Conservation (phyloP, 371 early-diverging fungal genomes). For the Lichtheimia corymbifera region DNA sequence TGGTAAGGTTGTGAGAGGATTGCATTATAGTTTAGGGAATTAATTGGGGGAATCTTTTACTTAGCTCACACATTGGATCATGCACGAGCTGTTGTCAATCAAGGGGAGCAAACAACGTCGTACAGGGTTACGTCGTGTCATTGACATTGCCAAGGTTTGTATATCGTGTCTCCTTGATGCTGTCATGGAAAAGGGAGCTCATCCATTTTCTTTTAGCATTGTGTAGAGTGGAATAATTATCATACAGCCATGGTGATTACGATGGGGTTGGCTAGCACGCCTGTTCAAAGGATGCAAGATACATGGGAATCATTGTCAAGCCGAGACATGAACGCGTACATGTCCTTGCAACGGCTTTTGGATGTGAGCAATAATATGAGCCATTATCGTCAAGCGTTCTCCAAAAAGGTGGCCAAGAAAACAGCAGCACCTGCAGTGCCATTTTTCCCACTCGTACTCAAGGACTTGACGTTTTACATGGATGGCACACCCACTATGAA, state of each 20-base stretch:
- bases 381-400: slow-evolving; percentile 40
- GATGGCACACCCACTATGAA: slow-evolving; percentile 32
- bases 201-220: slow-evolving; percentile 19
- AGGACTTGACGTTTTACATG: slow-evolving; percentile 47
- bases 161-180: background rate
- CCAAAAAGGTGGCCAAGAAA: slow-evolving; percentile 22
- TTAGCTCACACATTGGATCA: slow-evolving; percentile 37
- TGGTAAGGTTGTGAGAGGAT: slow-evolving; percentile 16
- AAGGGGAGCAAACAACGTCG: slow-evolving; percentile 26
- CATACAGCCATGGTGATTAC: slow-evolving; percentile 49
- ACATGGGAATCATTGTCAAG: slow-evolving; percentile 30
- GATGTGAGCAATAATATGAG: slow-evolving; percentile 46
- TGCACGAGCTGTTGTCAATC: slow-evolving; percentile 20
- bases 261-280: slow-evolving; percentile 30
- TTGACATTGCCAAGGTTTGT: slow-evolving; percentile 45
- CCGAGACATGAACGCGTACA: slow-evolving; percentile 26
- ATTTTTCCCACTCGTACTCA: slow-evolving; percentile 45
- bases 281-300: slow-evolving; percentile 24
- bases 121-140: slow-evolving; percentile 28
- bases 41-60: background rate
- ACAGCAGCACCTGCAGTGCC: slow-evolving; percentile 41
- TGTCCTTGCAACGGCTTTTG: slow-evolving; percentile 26
- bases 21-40: too few species aligned
- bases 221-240: slow-evolving; percentile 44
- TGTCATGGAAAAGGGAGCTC: background rate